Base-by-base conservation (phyloP, 2,329 filamentous ascomycete species). In the Ceratocystis cubensis region DNA sequence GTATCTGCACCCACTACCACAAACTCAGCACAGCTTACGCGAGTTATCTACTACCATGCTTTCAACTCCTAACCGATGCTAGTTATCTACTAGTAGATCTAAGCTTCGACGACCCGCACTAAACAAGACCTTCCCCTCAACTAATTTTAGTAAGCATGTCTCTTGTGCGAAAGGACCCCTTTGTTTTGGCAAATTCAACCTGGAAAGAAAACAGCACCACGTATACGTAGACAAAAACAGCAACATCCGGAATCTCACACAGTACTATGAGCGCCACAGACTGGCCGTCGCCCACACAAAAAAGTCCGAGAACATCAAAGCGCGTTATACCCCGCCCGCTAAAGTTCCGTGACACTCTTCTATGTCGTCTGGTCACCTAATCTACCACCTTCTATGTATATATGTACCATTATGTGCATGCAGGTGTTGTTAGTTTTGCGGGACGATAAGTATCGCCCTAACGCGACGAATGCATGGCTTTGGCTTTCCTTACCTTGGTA, bases 281-380 rank as follows among this genome's bases (percentile, higher is more conserved):
- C 33, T 33, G 33, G 33, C 33, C 7, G n/a, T 22, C 22, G 46
- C 46, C 13, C 53, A 15, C 17, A n/a, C 15, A 6, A 8, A 33
- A 33, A n/a, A 57, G 53, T 57, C 25, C 17, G 25, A 57, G 53
- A 33, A 57, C 53, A 30, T 57, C 53, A 57, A 30, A 57, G 53
- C 53, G 53, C 13, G 17, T n/a, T 13, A 5, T 57, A 33, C 53
- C 53, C 25, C 53, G 53, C 53, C 33, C 33, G 33, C 33, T 33
- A 7, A 33, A 17, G 7, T 28, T 57, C n/a, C 7, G 46, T 50
- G 46, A 7, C 46, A 22, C 33, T 22, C 20, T 22, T 22, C 22
- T 7, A 50, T 3, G 46, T 50, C 5, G 46, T n/a, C 13, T 17
- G 8, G 33, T 33, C 33, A 33, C 6, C 33, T 33, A 8, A 33